phyloP scores from a whole-genome alignment of 768 basidiomycete genomes.

The Naganishia randhawae region DNA sequence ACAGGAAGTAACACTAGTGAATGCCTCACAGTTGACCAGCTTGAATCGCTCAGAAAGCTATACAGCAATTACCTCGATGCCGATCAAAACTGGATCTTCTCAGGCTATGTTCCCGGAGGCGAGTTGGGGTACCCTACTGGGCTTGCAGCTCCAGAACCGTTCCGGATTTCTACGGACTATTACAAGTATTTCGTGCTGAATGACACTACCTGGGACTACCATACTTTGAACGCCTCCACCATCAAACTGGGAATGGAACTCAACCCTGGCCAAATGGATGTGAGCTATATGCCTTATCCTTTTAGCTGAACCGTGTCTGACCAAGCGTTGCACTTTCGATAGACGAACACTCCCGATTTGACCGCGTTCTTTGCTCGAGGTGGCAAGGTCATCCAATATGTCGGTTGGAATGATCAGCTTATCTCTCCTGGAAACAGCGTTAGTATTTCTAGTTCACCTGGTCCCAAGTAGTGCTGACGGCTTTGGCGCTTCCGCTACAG shows the following conservation, averaged over 20 bases:
- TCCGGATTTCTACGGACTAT: conserved; percentile 15
- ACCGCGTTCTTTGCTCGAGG: conserved; percentile 16
- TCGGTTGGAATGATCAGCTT: conserved; percentile 21
- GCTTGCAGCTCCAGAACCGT: conserved; percentile 5
- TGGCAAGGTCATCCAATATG: conserved; percentile 19
- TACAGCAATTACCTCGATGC: conserved; percentile 14
- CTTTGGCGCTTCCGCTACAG: not conserved
- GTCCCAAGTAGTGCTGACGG: not conserved
- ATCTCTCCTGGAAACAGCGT: conserved; percentile 17
- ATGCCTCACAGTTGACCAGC: conserved; percentile 13
- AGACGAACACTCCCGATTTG: conserved; percentile 9
- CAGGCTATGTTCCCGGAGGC: conserved; percentile 11
- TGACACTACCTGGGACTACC: conserved; percentile 18
- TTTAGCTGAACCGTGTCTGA: not conserved
- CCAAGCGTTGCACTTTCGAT: not conserved
- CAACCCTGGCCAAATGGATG: conserved; percentile 17
- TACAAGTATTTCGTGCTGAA: conserved; percentile 22
- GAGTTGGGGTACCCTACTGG: conserved; percentile 8
- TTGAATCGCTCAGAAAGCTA: conserved; percentile 8
- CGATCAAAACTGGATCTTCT: conserved; percentile 22
- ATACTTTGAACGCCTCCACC: not conserved
- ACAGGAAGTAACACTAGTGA: conserved; percentile 18
- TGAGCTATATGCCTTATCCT: not conserved
- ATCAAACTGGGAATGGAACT: conserved; percentile 12
- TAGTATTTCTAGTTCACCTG: not conserved